phyloP scores from a whole-genome alignment of 495 filamentous ascomycete species.

The Polyplosphaeria fusca region DNA sequence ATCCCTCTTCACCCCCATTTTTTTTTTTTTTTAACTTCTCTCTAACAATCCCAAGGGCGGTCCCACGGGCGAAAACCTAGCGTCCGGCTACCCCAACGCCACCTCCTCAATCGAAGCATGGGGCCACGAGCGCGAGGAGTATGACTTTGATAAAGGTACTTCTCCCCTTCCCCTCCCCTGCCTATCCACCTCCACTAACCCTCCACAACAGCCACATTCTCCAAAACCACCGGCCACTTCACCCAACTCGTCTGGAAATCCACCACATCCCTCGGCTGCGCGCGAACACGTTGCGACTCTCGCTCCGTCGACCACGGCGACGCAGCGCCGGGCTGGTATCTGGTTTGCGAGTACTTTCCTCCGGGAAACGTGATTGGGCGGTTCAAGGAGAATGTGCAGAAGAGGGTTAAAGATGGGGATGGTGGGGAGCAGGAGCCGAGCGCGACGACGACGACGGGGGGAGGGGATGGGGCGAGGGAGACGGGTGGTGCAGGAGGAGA shows the following conservation, averaged over 20 bases:
- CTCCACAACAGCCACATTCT: constrained; percentile 47
- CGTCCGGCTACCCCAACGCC: constrained; percentile 61
- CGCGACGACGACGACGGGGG: neutral
- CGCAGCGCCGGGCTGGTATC: constrained; percentile 60
- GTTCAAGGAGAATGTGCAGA: constrained; percentile 52
- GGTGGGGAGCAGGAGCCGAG: constrained; percentile 9
- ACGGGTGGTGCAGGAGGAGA: neutral
- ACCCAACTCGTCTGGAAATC: constrained; percentile 79
- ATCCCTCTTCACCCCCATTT: constrained; percentile 25
- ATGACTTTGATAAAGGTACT: constrained; percentile 51
- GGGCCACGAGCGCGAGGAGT: constrained; percentile 60
- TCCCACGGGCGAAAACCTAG: constrained; percentile 76
- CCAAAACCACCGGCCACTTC: constrained; percentile 72
- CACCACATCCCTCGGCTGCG: constrained; percentile 70
- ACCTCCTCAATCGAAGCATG: constrained; percentile 61
- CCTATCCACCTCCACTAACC: neutral
- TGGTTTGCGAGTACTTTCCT: constrained; percentile 80
- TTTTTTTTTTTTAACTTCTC: no score
- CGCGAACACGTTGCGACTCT: constrained; percentile 52
- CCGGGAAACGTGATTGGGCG: constrained; percentile 67
- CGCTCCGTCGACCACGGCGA: constrained; percentile 12
- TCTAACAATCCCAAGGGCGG: constrained; percentile 56
- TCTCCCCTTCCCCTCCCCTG: neutral
- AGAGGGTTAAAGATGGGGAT: neutral
- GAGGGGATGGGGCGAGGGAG: neutral